A percentile compares a stretch with the other conserved stretches of the same genome.
Evolutionary conservation across 2,329 filamentous ascomycete species (phyloP).

Genomic region (Ceratocystiopsis minuta): DNA sequence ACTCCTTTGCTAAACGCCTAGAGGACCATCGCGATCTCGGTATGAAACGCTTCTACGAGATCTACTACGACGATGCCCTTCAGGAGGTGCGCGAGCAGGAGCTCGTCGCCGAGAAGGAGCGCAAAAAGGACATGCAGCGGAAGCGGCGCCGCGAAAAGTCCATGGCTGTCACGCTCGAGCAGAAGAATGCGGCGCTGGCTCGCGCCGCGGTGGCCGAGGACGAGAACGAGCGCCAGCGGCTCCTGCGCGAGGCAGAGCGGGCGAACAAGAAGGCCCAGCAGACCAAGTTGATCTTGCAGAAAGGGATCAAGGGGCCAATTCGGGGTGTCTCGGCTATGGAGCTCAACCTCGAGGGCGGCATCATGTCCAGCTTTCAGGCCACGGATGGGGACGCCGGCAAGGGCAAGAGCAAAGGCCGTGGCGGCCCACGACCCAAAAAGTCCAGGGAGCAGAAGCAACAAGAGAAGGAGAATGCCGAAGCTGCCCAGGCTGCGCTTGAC

Average conservation of each 20-base stretch:
- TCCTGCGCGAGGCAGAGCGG: conserved; percentile 70
- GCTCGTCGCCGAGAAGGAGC: conserved; percentile 86
- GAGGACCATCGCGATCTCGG: conserved; percentile 50
- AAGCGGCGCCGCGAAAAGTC: conserved; percentile 93
- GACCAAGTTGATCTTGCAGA: conserved; percentile 72
- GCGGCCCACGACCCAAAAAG: conserved; percentile 64
- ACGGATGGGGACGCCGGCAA: conserved; percentile 36
- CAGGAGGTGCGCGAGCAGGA: conserved; percentile 80
- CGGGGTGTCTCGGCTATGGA: conserved; percentile 51
- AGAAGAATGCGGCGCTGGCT: conserved; percentile 67
- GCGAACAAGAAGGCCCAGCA: conserved; percentile 85
- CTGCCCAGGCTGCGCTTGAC: conserved; percentile 69
- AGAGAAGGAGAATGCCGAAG: conserved; percentile 69
- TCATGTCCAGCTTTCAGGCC: conserved; percentile 68
- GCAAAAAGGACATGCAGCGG: conserved; percentile 98
- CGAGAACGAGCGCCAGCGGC: conserved; percentile 62
- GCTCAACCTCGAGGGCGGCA: conserved; percentile 68
- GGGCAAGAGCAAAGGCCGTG: conserved; percentile 31
- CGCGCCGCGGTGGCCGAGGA: conserved; percentile 65
- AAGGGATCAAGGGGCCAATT: conserved; percentile 64
- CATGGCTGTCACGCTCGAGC: conserved; percentile 80
- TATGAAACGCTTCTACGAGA: conserved; percentile 56
- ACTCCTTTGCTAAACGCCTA: conserved; percentile 41
- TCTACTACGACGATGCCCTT: conserved; percentile 64
- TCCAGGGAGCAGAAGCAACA: conserved; percentile 73